A percentile compares a stretch with the other conserved stretches of the same genome.
These are phyloP conservation scores for Dactylis glomerata DNA, from an alignment of 176 grass and related monocot species.

Conservation along the genomic window DNA sequence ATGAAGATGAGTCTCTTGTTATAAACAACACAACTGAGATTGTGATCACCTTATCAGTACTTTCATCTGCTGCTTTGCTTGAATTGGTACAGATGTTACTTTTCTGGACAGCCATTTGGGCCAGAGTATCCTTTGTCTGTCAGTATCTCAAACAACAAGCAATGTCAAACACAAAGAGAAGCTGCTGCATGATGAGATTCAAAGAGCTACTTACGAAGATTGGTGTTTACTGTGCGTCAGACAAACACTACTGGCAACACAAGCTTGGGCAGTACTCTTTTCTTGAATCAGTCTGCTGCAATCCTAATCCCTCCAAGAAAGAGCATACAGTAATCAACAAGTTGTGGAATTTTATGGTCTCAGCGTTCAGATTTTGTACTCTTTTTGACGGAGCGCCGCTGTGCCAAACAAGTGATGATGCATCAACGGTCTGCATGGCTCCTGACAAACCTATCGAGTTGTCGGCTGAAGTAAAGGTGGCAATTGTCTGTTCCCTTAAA, in stretches of 20 bases:
- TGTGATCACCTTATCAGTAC: not conserved
- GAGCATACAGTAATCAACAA: too few relatives aligned
- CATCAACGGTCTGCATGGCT: too few relatives aligned
- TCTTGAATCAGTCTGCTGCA: not conserved
- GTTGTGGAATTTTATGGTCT: too few relatives aligned
- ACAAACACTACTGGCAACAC: not conserved
- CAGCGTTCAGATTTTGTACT: too few relatives aligned
- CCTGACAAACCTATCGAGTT: not conserved
- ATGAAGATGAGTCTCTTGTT: too few relatives aligned
- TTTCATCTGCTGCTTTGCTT: not conserved
- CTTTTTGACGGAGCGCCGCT: too few relatives aligned
- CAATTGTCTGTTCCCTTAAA: not conserved
- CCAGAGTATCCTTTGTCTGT: not conserved
- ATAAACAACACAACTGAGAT: not conserved
- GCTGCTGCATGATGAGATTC: not conserved
- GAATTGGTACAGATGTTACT: not conserved
- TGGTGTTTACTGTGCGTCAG: not conserved
- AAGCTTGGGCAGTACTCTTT: not conserved
- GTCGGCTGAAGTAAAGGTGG: not conserved
- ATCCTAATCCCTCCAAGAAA: too few relatives aligned
- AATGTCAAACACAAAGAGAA: not conserved
- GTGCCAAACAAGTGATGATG: too few relatives aligned
- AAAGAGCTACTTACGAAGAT: not conserved
- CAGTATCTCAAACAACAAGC: not conserved
- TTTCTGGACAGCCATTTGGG: not conserved